These are phyloP conservation scores for Rhypophila decipiens DNA, from an alignment of 495 filamentous ascomycete species.

Conservation along the genomic window DNA sequence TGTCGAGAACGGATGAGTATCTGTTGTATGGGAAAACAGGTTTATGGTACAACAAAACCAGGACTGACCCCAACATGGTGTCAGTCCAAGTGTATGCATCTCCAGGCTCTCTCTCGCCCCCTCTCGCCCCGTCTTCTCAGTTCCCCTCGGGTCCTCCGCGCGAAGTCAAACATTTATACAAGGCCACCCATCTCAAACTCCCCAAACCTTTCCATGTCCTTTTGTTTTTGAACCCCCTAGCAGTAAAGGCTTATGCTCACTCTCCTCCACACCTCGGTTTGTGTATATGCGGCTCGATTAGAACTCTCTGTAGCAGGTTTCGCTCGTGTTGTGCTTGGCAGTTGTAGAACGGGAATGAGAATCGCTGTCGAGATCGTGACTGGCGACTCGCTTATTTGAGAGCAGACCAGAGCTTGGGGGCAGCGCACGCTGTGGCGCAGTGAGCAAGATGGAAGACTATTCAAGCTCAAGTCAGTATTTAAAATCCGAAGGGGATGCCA, in stretches of 20 bases:
- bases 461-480: no score
- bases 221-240: not conserved
- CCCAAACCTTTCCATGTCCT: not conserved
- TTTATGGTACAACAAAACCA: conserved; percentile 17
- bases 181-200: not conserved
- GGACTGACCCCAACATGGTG: not conserved
- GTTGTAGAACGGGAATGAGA: not conserved
- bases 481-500: no score
- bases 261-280: not conserved
- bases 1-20: conserved; percentile 3
- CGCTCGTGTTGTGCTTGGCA: not conserved
- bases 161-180: not conserved
- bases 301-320: no score
- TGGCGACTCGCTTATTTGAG: conserved; percentile 63
- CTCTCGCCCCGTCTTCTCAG: no score
- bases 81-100: not conserved
- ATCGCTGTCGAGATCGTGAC: conserved; percentile 2
- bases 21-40: not conserved
- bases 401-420: conserved; percentile 85
- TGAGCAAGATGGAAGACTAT: conserved; percentile 97
- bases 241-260: no score
- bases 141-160: no score
- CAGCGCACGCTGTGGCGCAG: conserved; percentile 85
- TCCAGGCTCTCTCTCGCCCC: not conserved
- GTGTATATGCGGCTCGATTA: no score